Base-by-base conservation (phyloP, 371 early-diverging fungal species). In the Rhizopus sp. region DNA sequence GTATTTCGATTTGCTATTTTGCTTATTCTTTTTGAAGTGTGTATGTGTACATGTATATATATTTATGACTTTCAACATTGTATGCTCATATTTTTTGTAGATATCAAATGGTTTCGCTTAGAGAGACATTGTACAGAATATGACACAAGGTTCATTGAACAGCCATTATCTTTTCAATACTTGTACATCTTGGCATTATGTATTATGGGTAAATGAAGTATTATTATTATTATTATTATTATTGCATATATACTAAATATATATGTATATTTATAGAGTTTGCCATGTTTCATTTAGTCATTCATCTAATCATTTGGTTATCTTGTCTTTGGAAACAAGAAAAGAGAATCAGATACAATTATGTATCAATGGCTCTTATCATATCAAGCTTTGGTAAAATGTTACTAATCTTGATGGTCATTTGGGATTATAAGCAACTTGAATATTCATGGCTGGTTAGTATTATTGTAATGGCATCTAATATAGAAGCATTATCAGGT, bases 361-460 rank as follows among this genome's bases (percentile, higher is more conserved):
- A 82, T 38, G 82, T 93, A 8, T 78, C 89, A 0, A 90, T 88
- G 52, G 90, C 93, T 7, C 62, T 95, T 47, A 86, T 95, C 29
- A 82, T 96, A 32, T 93, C 94, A 10, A 87, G 88, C 42, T 96
- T 96, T 75, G 93, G 92, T 35, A 95, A 93, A 66, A 84, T 97
- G 67, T 74, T 97, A 51, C 75, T 92, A 50, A 90, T 95, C 12
- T 70, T 93, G 44, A 91, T 96, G 89, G 95, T 94, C 4, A 93
- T 97, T 23, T 97, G 97, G 97, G 90, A 94, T 55, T 95, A 94
- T 64, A 82, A 87, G 40, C 87, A 88, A 55, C 67, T 91, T 4
- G 88, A 91, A n/a, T 90, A 92, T 39, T 84, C 92, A 4, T 90
- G 91, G 89, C 78, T 94, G 1, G 79, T 92, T 41, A 88, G 88